A percentile compares a stretch with the other conserved stretches of the same genome.
Conservation (phyloP, 1,284 basidiomycete species). For the Pseudozyma sp. region DNA sequence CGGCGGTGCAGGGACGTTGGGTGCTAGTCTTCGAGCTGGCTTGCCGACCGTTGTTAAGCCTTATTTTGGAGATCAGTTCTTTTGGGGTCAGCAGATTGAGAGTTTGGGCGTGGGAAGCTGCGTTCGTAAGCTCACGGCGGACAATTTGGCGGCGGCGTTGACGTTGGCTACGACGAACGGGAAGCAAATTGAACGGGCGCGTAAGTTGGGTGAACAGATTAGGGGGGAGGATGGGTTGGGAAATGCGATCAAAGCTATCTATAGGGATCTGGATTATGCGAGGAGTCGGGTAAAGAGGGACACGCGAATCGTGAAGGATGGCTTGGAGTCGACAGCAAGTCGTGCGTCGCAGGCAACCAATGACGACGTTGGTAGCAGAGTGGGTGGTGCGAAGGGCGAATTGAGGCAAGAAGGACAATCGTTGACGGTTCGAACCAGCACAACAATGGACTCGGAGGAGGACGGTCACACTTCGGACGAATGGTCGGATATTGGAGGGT, state of each 20-base stretch:
- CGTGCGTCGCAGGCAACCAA: background rate
- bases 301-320: conserved; percentile 14
- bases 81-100: conserved; percentile 92
- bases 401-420: background rate
- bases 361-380: no score
- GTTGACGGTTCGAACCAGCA: background rate
- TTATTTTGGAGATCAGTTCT: conserved; percentile 97
- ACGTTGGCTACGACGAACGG: conserved; percentile 83
- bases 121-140: conserved; percentile 85
- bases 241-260: conserved; percentile 63
- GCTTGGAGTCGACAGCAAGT: background rate
- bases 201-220: conserved; percentile 74
- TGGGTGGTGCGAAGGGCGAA: background rate
- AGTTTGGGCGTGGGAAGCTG: conserved; percentile 88
- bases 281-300: conserved; percentile 53
- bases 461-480: conserved; percentile 44
- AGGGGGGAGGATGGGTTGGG: conserved; percentile 71
- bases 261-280: conserved; percentile 64
- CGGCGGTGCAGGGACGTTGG: conserved; percentile 93
- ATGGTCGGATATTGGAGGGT: conserved; percentile 55
- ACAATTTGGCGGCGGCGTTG: conserved; percentile 82
- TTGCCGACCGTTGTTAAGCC: conserved; percentile 95
- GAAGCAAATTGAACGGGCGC: conserved; percentile 87
- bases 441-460: background rate
- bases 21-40: conserved; percentile 89